These are phyloP conservation scores for Pythium vanterpoolii DNA, from an alignment of 352 stramenopile genomes.

Conservation along the genomic window DNA sequence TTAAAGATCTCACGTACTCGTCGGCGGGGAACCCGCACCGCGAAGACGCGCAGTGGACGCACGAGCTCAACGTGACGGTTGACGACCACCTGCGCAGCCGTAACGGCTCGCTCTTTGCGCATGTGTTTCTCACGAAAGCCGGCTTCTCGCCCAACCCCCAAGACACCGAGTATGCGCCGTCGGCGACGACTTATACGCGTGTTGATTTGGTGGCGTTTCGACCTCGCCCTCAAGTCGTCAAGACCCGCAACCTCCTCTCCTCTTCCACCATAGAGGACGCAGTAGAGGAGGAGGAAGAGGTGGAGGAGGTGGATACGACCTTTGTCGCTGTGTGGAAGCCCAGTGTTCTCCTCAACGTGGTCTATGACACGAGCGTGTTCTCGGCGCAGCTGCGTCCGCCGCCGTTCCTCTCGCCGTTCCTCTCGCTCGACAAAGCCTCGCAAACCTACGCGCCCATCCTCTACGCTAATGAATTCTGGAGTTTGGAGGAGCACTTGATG, in stretches of 20 bases:
- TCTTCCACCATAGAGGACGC: slow-evolving; percentile 12
- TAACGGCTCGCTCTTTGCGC: slow-evolving; percentile 81
- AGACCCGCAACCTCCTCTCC: slow-evolving; percentile 72
- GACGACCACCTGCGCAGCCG: slow-evolving; percentile 48
- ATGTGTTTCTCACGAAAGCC: slow-evolving; percentile 81
- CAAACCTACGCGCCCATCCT: slow-evolving; percentile 87
- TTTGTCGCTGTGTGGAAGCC: slow-evolving; percentile 86
- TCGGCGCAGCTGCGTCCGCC: slow-evolving; percentile 47
- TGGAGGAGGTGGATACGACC: slow-evolving; percentile 20
- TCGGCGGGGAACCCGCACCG: slow-evolving; percentile 36
- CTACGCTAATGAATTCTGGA: slow-evolving; percentile 95
- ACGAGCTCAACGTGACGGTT: slow-evolving; percentile 67
- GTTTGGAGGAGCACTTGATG: slow-evolving; percentile 83
- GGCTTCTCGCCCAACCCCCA: slow-evolving; percentile 68
- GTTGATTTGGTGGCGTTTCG: slow-evolving; percentile 76
- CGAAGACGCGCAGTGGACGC: slow-evolving; percentile 48
- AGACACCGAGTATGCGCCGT: slow-evolving; percentile 52
- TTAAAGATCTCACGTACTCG: slow-evolving; percentile 57
- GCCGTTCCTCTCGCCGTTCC: slow-evolving; percentile 59
- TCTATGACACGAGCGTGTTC: slow-evolving; percentile 75
- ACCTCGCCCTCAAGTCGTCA: slow-evolving; percentile 62
- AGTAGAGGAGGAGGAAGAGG: slow-evolving; percentile 11
- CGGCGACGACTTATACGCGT: slow-evolving; percentile 48
- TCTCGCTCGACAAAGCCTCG: slow-evolving; percentile 54
- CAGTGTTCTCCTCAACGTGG: slow-evolving; percentile 54